Evolutionary conservation across 1,284 basidiomycete genomes (phyloP), one percentile per base, ranked within the genome.

Genomic region (Microbotryomycetes sp.): DNA sequence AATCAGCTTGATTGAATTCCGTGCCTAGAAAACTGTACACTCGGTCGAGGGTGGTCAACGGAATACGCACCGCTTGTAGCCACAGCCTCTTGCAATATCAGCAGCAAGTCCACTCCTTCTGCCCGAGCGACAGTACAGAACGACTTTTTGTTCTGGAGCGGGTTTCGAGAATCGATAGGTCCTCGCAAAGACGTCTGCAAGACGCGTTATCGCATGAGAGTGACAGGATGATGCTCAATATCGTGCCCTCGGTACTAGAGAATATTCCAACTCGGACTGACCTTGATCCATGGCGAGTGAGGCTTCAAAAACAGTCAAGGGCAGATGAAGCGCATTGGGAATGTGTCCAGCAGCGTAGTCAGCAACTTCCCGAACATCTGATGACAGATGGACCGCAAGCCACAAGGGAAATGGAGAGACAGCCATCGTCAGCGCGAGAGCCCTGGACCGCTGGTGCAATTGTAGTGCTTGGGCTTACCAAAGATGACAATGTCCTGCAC

Each of bases 51-150:
- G 50, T 7, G 50, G 23, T 49, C 47, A 2, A 26, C 23, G 15
- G 23, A 12, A 12, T 14, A 6, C 50, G n/a, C 14, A 52, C 50
- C 26, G 25, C 2, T 25, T 28, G 30, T 28, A 29, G 22, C 50
- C 50, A 16, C 25, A 25, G 30, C 50, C 50, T 3, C 50, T 23
- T 4, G 50, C 50, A 25, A 52, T 28, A 19, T 52, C 50, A 25
- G 50, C 50, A n/a, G 50, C 50, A 19, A 52, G n/a, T 19, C 14
- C 30, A 29, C 50, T 52, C 22, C 50, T 23, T 19, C 50, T 52
- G 7, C 50, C 50, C 50, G 50, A 52, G 9, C 50, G 50, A 30
- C 50, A 52, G 23, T 52, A 52, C 50, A 52, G 26, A 7, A 52
- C 50, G 16, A 52, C 30, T 29, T 52, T 52, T 14, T 52, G 26